These are phyloP conservation scores for Lepidium sativum DNA, from an alignment of 345 rosid genomes.

Conservation along the genomic window DNA sequence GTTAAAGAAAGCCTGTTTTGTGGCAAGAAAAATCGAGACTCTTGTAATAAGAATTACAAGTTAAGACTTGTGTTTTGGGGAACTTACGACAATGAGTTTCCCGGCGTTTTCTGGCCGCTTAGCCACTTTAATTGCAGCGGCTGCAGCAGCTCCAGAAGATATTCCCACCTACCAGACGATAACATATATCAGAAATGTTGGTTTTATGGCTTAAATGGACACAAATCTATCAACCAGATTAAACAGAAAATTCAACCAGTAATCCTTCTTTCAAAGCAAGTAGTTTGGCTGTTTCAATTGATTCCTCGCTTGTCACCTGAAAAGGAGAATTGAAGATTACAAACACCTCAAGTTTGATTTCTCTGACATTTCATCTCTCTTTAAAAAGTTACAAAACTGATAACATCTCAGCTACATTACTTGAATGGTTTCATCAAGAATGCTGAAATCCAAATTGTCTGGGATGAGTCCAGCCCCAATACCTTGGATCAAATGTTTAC, in stretches of 20 bases:
- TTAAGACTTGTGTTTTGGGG: background rate
- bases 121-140: slow-evolving; percentile 50
- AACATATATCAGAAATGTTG: background rate
- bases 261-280: slow-evolving; percentile 57
- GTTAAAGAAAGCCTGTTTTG: background rate
- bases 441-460: slow-evolving; percentile 26
- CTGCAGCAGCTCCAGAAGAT: slow-evolving; percentile 63
- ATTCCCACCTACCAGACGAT: slow-evolving; percentile 52
- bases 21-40: background rate
- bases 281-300: slow-evolving; percentile 45
- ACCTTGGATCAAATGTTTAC: slow-evolving; percentile 43
- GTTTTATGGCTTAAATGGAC: background rate
- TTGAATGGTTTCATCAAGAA: slow-evolving; percentile 35
- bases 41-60: background rate
- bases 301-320: slow-evolving; percentile 41
- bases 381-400: too few species aligned
- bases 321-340: background rate
- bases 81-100: slow-evolving; percentile 55
- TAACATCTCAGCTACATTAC: slow-evolving; percentile 21
- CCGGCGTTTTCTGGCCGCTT: slow-evolving; percentile 56
- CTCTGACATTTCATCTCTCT: too few species aligned
- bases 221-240: background rate
- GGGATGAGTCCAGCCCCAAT: slow-evolving; percentile 39
- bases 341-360: background rate
- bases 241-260: slow-evolving; percentile 30